Percentiles rank a stretch among this genome's conserved stretches.
phyloP scores from a whole-genome alignment of 2,329 filamentous ascomycete species.

The Cladophialophora psammophila region DNA sequence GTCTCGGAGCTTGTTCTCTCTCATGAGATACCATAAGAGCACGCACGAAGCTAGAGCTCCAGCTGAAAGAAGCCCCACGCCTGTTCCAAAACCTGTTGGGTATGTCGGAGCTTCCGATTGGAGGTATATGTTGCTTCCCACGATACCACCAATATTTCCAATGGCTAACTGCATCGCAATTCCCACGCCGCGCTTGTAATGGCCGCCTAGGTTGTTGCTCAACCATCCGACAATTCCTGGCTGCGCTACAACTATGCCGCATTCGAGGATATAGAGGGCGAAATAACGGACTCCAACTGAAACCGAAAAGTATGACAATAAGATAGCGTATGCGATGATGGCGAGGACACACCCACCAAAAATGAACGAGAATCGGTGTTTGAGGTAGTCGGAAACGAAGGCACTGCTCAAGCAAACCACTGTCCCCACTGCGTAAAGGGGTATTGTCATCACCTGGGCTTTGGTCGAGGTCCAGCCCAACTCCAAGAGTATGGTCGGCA shows the following conservation, averaged over 20 bases:
- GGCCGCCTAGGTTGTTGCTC: slow-evolving; percentile 43
- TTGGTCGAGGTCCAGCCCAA: slow-evolving; percentile 44
- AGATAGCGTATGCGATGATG: slow-evolving; percentile 45
- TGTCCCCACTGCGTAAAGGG: slow-evolving; percentile 45
- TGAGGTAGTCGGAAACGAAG: slow-evolving; percentile 42
- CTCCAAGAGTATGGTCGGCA: slow-evolving; percentile 46
- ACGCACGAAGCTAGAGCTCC: slow-evolving; percentile 43
- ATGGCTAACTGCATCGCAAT: slow-evolving; percentile 33
- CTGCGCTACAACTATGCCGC: slow-evolving; percentile 44
- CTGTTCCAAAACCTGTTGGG: slow-evolving; percentile 48
- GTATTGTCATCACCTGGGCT: slow-evolving; percentile 48
- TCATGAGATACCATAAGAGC: slow-evolving; percentile 44
- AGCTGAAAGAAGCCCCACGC: slow-evolving; percentile 46
- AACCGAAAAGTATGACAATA: slow-evolving; percentile 40
- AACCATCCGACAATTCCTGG: slow-evolving; percentile 41
- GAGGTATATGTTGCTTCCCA: slow-evolving; percentile 51
- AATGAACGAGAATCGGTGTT: slow-evolving; percentile 46
- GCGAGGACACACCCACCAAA: slow-evolving; percentile 44
- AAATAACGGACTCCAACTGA: slow-evolving; percentile 41
- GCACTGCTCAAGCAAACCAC: slow-evolving; percentile 41
- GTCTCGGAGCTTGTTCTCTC: slow-evolving; percentile 45
- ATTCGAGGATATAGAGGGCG: slow-evolving; percentile 40
- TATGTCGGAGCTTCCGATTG: slow-evolving; percentile 46
- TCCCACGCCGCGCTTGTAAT: slow-evolving; percentile 42
- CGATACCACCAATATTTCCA: slow-evolving; percentile 44